Percentiles rank a stretch among this genome's conserved stretches.
Evolutionary conservation across 1,139 yeast species (phyloP).

Genomic region (Scheffersomyces quercinus): DNA sequence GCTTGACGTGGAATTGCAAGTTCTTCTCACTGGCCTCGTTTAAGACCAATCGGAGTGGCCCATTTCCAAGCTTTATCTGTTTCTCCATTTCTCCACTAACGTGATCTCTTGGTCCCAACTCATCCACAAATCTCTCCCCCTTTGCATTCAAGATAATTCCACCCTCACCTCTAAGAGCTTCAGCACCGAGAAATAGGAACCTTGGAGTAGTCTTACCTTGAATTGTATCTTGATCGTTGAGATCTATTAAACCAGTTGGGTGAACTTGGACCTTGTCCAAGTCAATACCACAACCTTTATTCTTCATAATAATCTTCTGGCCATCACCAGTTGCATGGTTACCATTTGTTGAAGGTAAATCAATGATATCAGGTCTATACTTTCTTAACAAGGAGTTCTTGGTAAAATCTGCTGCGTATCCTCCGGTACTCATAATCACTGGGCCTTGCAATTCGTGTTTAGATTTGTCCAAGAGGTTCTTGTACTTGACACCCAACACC

Average conservation of each 20-base stretch:
- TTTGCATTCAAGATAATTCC: slow-evolving; percentile 64
- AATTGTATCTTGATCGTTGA: slow-evolving; percentile 52
- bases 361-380: slow-evolving; percentile 62
- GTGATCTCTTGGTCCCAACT: slow-evolving; percentile 67
- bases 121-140: slow-evolving; percentile 72
- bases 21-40: slow-evolving; percentile 44
- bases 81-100: slow-evolving; percentile 63
- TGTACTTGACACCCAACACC: slow-evolving; percentile 53
- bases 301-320: slow-evolving; percentile 56
- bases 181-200: slow-evolving; percentile 75
- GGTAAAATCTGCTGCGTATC: slow-evolving; percentile 65
- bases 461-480: slow-evolving; percentile 35
- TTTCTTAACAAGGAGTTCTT: slow-evolving; percentile 50
- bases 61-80: slow-evolving; percentile 43
- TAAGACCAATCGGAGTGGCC: slow-evolving; percentile 53
- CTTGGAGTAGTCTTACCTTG: slow-evolving; percentile 40
- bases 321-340: slow-evolving; percentile 79
- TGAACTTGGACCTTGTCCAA: slow-evolving; percentile 80
- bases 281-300: slow-evolving; percentile 65
- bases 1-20: slow-evolving; percentile 59
- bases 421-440: slow-evolving; percentile 80
- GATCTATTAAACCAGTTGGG: slow-evolving; percentile 79
- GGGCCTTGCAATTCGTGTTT: slow-evolving; percentile 47
- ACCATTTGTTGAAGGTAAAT: slow-evolving; percentile 74
- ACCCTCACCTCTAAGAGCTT: slow-evolving; percentile 76